A percentile compares a stretch with the other conserved stretches of the same genome.
These are phyloP conservation scores for Chlamydomonas urium DNA, from an alignment of 139 green algal species.

Conservation along the genomic window DNA sequence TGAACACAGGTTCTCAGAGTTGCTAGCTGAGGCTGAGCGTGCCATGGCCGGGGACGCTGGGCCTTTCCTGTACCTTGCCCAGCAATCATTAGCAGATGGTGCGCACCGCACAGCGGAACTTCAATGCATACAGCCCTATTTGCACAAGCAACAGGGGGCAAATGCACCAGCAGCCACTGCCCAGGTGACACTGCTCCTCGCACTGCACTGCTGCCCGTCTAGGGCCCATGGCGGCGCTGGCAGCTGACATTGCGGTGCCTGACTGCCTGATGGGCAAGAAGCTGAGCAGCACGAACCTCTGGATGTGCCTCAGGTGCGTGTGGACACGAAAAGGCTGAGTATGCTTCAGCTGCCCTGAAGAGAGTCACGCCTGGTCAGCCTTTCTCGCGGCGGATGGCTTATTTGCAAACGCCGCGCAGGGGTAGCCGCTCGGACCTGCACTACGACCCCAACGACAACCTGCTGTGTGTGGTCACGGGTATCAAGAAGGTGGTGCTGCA, in stretches of 20 bases:
- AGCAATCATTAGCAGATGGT: too few species aligned
- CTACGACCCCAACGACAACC: conserved; percentile 81
- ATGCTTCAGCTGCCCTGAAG: neutral
- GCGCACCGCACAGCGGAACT: too few species aligned
- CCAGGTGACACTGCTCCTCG: too few species aligned
- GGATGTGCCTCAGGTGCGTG: neutral
- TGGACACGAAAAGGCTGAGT: neutral
- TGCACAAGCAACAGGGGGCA: too few species aligned
- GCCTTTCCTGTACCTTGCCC: too few species aligned
- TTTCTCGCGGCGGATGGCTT: neutral
- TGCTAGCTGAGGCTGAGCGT: too few species aligned
- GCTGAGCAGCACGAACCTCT: neutral
- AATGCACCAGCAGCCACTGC: too few species aligned
- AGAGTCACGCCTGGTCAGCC: neutral
- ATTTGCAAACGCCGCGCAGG: neutral
- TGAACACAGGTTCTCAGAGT: too few species aligned
- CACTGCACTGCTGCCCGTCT: too few species aligned
- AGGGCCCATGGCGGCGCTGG: neutral
- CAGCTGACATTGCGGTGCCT: conserved; percentile 8
- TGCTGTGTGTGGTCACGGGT: conserved; percentile 65
- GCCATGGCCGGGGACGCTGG: too few species aligned
- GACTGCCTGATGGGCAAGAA: conserved; percentile 16
- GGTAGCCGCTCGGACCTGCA: conserved; percentile 61
- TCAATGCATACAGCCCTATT: too few species aligned
- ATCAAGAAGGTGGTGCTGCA: conserved; percentile 62